Conservation (phyloP, 106 monocot species). For the Gastrodia elata region DNA sequence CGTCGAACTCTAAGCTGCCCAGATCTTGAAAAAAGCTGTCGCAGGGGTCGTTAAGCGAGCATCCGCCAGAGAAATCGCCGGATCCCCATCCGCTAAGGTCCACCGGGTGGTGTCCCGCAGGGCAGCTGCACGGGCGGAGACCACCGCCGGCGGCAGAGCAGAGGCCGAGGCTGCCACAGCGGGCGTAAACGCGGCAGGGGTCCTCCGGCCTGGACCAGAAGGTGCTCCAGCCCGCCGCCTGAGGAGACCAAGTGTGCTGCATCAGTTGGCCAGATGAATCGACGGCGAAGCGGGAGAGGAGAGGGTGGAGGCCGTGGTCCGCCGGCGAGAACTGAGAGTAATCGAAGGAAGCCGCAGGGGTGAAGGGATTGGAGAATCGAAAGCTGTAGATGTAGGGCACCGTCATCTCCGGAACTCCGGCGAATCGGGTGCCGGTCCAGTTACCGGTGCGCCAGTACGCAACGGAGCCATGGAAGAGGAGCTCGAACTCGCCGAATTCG, state of each 20-base stretch:
- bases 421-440: conserved; percentile 41
- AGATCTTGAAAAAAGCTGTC: conserved; percentile 11
- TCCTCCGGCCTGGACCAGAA: conserved; percentile 53
- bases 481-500: conserved; percentile 43
- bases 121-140: conserved; percentile 25
- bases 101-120: conserved; percentile 11
- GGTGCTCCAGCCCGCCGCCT: conserved; percentile 48
- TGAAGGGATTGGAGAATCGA: conserved; percentile 40
- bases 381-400: conserved; percentile 58
- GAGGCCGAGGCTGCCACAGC: conserved; percentile 43
- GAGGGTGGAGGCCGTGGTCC: not conserved
- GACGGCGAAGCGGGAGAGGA: conserved; percentile 39
- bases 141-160: conserved; percentile 22
- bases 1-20: conserved; percentile 22
- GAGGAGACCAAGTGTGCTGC: conserved; percentile 59
- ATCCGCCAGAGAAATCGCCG: conserved; percentile 33
- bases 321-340: conserved; percentile 20
- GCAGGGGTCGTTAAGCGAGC: conserved; percentile 2
- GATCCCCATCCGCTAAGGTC: conserved; percentile 21
- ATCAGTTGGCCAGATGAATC: conserved; percentile 41
- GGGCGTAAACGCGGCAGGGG: conserved; percentile 33
- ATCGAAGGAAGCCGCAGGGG: conserved; percentile 32
- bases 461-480: conserved; percentile 20
- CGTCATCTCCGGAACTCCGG: conserved; percentile 58
- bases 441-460: conserved; percentile 55